Evolutionary conservation across 73 alveolate genomes (phyloP).

Genomic region (Blepharisma stoltei): DNA sequence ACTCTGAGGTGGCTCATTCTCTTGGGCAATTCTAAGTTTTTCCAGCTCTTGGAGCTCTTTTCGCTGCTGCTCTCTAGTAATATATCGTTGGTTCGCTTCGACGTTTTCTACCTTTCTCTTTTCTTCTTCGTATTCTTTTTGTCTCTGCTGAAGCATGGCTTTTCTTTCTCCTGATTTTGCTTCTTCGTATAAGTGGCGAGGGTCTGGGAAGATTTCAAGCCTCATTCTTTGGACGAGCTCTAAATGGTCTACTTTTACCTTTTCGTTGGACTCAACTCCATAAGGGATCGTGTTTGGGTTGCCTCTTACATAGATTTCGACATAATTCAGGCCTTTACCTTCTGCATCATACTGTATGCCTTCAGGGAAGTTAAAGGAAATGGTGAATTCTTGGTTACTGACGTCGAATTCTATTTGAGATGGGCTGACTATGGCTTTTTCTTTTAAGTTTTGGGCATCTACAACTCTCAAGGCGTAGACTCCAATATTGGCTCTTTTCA

Average conservation of each 20-base stretch:
- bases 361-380: slow-evolving; percentile 51
- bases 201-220: slow-evolving; percentile 89
- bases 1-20: slow-evolving; percentile 37
- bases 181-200: slow-evolving; percentile 86
- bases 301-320: slow-evolving; percentile 88
- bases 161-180: slow-evolving; percentile 78
- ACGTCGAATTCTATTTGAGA: slow-evolving; percentile 59
- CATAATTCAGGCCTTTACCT: slow-evolving; percentile 67
- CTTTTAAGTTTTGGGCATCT: slow-evolving; percentile 57
- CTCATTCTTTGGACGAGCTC: slow-evolving; percentile 82
- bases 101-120: slow-evolving; percentile 77
- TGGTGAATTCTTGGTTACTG: slow-evolving; percentile 54
- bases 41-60: slow-evolving; percentile 46
- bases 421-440: slow-evolving; percentile 73
- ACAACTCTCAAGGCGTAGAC: slow-evolving; percentile 91
- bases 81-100: slow-evolving; percentile 56
- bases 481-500: slow-evolving; percentile 88
- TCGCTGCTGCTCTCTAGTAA: slow-evolving; percentile 42
- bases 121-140: slow-evolving; percentile 66
- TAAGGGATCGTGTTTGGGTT: slow-evolving; percentile 90
- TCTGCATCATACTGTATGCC: slow-evolving; percentile 54
- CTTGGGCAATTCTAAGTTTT: slow-evolving; percentile 53
- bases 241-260: slow-evolving; percentile 81
- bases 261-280: slow-evolving; percentile 76
- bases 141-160: slow-evolving; percentile 57